These are phyloP conservation scores for Urochloa ruziziensis DNA, from an alignment of 176 grass and related monocot genomes.

Conservation along the genomic window DNA sequence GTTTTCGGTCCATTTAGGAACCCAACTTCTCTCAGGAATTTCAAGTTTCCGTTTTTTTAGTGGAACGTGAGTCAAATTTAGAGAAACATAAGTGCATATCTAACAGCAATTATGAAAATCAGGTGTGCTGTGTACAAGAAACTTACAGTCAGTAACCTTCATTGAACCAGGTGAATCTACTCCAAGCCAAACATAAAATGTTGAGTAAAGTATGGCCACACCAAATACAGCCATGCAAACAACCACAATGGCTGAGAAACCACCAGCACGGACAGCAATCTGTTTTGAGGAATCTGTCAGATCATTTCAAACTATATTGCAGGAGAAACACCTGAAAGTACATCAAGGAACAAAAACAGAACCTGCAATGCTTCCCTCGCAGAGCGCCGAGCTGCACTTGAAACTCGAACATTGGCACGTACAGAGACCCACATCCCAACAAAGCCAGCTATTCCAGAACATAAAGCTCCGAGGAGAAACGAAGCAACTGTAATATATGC, in stretches of 20 bases:
- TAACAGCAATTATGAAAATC: conserved; percentile 15
- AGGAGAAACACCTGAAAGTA: conserved; percentile 23
- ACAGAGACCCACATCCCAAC: conserved; percentile 99
- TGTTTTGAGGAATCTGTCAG: conserved; percentile 52
- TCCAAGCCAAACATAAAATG: conserved; percentile 88
- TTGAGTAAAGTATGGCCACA: conserved; percentile 82
- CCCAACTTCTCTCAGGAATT: not conserved
- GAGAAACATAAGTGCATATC: not conserved
- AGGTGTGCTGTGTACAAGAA: not conserved
- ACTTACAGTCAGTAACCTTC: conserved; percentile 97
- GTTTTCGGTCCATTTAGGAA: not conserved
- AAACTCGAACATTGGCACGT: conserved; percentile 97
- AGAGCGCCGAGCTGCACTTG: conserved; percentile 93
- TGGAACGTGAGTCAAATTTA: not conserved
- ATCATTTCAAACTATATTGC: conserved; percentile 8
- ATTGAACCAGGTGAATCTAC: conserved; percentile 93
- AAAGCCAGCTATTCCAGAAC: conserved; percentile 94
- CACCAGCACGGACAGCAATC: conserved; percentile 98
- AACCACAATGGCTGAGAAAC: conserved; percentile 92
- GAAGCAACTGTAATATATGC: conserved; percentile 93
- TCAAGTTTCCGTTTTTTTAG: not conserved
- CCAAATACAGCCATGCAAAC: conserved; percentile 99
- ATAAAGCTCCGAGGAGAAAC: conserved; percentile 94
- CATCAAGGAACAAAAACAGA: conserved; percentile 27
- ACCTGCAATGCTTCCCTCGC: conserved; percentile 98